These are phyloP conservation scores for Lepidium aucheri DNA, from an alignment of 345 rosid species.

Conservation along the genomic window DNA sequence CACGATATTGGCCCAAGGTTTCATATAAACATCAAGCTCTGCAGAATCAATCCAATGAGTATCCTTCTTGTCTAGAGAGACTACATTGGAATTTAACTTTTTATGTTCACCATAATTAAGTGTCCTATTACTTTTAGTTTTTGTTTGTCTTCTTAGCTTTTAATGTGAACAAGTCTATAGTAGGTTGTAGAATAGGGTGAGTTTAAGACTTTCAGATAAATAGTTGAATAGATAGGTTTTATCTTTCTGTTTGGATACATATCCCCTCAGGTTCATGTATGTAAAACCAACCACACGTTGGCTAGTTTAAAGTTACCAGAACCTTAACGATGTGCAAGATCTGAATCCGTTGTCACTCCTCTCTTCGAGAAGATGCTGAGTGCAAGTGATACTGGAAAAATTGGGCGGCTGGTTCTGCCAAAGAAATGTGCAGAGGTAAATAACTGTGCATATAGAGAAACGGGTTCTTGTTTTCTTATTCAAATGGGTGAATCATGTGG, in stretches of 20 bases:
- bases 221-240: neutral
- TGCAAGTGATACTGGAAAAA: conserved; percentile 89
- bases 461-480: neutral
- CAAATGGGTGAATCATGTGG: neutral
- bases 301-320: neutral
- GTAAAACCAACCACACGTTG: neutral
- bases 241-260: conserved; percentile 12
- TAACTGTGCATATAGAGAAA: conserved; percentile 16
- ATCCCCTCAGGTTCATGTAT: conserved; percentile 9
- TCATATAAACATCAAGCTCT: conserved; percentile 48
- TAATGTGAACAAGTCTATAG: neutral
- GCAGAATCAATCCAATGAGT: conserved; percentile 71
- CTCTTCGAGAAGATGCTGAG: conserved; percentile 94
- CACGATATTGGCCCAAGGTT: conserved; percentile 83
- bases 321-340: conserved; percentile 66
- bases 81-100: conserved; percentile 2
- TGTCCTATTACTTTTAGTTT: neutral
- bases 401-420: conserved; percentile 88
- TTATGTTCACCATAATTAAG: neutral
- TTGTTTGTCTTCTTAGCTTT: neutral
- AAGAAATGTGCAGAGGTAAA: conserved; percentile 95
- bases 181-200: conserved; percentile 4
- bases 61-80: conserved; percentile 47
- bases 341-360: conserved; percentile 72
- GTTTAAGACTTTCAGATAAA: neutral